Evolutionary conservation across 1,284 basidiomycete species (phyloP), one percentile per base, ranked within the genome.

Genomic region (Microbotryum violaceum): DNA sequence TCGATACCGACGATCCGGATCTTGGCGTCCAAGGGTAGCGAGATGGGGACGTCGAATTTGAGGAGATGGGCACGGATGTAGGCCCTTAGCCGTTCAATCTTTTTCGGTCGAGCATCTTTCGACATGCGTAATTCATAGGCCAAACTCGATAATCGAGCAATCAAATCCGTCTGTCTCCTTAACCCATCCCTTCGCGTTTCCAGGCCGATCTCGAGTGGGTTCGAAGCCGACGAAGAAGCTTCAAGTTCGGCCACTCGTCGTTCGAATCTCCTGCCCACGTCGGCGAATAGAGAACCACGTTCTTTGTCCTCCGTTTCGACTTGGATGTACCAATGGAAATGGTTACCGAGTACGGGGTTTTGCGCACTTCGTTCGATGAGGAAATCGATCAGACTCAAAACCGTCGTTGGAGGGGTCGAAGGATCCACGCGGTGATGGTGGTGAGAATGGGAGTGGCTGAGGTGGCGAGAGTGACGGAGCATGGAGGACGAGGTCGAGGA

Each of bases 261-360:
- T 82, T 91, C 86, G 73, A 91, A 97, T 62, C 86, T 87, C 76
- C 83, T 89, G 12, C 89, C 88, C 2, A 98, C 89, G 55, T 86
- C 82, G 2, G 85, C 88, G 72, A 92, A 99, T 85, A 97, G 89
- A 78, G 89, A 89, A 3, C 89, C 89, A 73, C 88, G 84, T 29
- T 85, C 78, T 57, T 85, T 84, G 73, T 92, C 90, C 29, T 85
- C 77, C 51, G 87, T 86, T 75, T 98, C 96, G 4, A 98, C 94
- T 82, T 91, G 90, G 58, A 98, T 83, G 71, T 98, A 99, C 96
- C 96, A 98, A 74, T 96, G 88, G 63, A 98, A 81, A 31, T 89
- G 83, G 71, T 97, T 97, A 0, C 92, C 94, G 1, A 98, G 79
- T 0, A 91, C 81, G 1, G 82, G 80, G 71, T 96, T 94, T 57